These are phyloP conservation scores for Yarrowia yakushimensis DNA, from an alignment of 805 yeast species.

Conservation along the genomic window DNA sequence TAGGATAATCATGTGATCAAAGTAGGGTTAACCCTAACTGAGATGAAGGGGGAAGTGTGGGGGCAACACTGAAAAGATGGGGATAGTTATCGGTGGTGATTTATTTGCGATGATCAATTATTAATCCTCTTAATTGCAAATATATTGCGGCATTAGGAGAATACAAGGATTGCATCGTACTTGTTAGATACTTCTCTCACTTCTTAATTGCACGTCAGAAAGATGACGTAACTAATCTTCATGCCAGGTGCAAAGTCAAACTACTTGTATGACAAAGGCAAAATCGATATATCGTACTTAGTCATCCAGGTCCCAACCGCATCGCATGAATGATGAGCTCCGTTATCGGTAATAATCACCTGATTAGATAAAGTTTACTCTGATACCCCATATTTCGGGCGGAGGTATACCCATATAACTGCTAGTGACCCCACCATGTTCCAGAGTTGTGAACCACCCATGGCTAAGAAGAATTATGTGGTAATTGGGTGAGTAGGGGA, in stretches of 20 bases:
- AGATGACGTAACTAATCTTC: not conserved
- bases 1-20: not conserved
- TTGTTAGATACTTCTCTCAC: no score
- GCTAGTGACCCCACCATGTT: not conserved
- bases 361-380: conserved; percentile 7
- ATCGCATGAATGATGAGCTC: not conserved
- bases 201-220: no score
- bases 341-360: conserved; percentile 12
- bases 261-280: no score
- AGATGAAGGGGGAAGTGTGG: no score
- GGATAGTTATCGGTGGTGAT: no score
- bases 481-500: conserved; percentile 24
- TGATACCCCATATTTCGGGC: no score
- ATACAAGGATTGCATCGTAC: no score
- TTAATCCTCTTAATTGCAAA: no score
- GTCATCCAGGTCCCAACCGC: not conserved
- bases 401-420: no score
- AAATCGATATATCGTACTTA: not conserved
- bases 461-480: conserved; percentile 14
- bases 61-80: no score
- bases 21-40: conserved; percentile 22
- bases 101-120: no score
- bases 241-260: not conserved
- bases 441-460: conserved; percentile 14
- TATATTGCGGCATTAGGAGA: no score